Evolutionary conservation across 2,329 filamentous ascomycete species (phyloP).

Genomic region (Aureobasidium sp.): DNA sequence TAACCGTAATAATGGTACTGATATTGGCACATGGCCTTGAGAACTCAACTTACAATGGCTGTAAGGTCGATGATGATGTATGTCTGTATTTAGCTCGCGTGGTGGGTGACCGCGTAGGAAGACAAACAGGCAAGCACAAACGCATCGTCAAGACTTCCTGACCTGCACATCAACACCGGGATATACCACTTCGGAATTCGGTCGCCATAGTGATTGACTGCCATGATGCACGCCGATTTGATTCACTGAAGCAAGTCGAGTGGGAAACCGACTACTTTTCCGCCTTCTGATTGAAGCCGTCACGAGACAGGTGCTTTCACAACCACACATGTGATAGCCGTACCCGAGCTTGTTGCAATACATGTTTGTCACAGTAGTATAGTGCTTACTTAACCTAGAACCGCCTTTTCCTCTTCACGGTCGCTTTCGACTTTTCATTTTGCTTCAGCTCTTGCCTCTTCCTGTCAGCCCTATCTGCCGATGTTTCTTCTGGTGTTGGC

Average conservation of each 20-base stretch:
- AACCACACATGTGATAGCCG: neutral
- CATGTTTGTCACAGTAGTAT: neutral
- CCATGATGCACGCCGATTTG: neutral
- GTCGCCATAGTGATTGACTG: neutral
- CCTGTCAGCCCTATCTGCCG: conserved; percentile 45
- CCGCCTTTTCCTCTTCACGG: conserved; percentile 49
- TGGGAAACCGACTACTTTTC: too few relatives aligned
- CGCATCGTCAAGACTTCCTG: neutral
- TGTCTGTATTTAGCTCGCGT: neutral
- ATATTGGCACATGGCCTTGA: conserved; percentile 24
- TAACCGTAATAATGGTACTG: conserved; percentile 22
- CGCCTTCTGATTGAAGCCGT: neutral
- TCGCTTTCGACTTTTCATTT: conserved; percentile 42
- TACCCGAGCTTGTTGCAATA: neutral
- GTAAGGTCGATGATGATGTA: neutral
- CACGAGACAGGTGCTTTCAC: neutral
- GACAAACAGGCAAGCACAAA: conserved; percentile 5
- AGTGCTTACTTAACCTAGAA: conserved; percentile 32
- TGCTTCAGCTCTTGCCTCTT: conserved; percentile 50
- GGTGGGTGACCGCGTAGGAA: neutral
- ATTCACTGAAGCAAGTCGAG: too few relatives aligned
- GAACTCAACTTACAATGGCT: neutral
- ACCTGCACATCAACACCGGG: neutral
- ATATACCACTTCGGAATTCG: neutral
- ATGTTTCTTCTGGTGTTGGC: conserved; percentile 27